These are phyloP conservation scores for Leucaena leucocephala DNA, from an alignment of 306 rosid species.

Conservation along the genomic window DNA sequence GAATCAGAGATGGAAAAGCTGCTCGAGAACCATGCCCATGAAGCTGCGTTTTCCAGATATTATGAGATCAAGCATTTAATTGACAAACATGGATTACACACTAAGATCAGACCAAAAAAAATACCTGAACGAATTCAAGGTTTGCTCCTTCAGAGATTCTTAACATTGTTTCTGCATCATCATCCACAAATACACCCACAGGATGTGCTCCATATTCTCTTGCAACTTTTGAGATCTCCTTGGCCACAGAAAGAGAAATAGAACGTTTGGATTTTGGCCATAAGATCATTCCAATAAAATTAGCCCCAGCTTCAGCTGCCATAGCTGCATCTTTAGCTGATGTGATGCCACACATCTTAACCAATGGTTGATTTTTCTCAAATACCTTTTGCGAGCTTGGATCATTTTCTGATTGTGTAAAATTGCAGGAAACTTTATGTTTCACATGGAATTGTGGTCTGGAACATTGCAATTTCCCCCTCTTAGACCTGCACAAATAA, in stretches of 20 bases:
- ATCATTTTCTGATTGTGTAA: slow-evolving; percentile 41
- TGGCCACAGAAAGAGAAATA: slow-evolving; percentile 77
- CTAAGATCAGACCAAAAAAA: slow-evolving; percentile 11
- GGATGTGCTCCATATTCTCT: slow-evolving; percentile 80
- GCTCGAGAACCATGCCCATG: slow-evolving; percentile 80
- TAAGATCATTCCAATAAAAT: slow-evolving; percentile 90
- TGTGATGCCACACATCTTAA: slow-evolving; percentile 96
- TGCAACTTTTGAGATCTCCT: slow-evolving; percentile 86
- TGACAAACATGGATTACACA: slow-evolving; percentile 11
- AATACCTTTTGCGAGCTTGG: slow-evolving; percentile 40
- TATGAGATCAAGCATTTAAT: slow-evolving; percentile 29
- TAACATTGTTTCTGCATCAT: slow-evolving; percentile 69
- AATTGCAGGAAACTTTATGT: slow-evolving; percentile 50
- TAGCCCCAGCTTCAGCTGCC: slow-evolving; percentile 97
- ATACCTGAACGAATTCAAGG: slow-evolving; percentile 87
- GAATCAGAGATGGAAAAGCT: slow-evolving; percentile 62
- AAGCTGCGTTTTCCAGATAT: slow-evolving; percentile 63
- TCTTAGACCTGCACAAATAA: slow-evolving; percentile 48
- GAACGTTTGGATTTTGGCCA: slow-evolving; percentile 97
- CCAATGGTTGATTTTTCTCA: slow-evolving; percentile 57
- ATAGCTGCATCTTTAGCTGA: slow-evolving; percentile 86
- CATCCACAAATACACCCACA: slow-evolving; percentile 95
- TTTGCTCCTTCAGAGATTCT: slow-evolving; percentile 67
- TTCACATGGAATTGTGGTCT: slow-evolving; percentile 39
- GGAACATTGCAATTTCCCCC: slow-evolving; percentile 42